phyloP scores from a whole-genome alignment of 805 yeast species.

The Candida awuae region DNA sequence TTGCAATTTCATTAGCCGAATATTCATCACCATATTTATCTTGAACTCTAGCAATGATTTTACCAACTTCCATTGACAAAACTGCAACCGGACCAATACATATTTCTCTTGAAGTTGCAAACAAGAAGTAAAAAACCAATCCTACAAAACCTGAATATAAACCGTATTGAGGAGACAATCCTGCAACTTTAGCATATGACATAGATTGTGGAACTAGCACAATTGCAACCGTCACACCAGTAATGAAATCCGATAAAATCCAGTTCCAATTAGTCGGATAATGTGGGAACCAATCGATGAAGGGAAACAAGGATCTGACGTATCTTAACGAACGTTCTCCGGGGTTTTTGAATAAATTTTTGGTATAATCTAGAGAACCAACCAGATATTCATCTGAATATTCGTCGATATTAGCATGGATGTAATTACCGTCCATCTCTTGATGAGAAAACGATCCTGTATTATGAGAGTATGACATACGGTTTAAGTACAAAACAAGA shows the following conservation, averaged over 20 bases:
- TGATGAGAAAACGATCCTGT: not conserved
- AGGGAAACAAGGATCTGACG: constrained; percentile 63
- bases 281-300: constrained; percentile 74
- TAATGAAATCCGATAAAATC: constrained; percentile 76
- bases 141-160: constrained; percentile 89
- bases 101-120: constrained; percentile 93
- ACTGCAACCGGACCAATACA: constrained; percentile 97
- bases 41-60: constrained; percentile 61
- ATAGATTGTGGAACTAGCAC: constrained; percentile 92
- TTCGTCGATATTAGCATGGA: not conserved
- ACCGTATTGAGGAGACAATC: constrained; percentile 75
- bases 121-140: constrained; percentile 77
- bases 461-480: not conserved
- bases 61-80: constrained; percentile 80
- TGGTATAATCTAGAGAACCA: constrained; percentile 22
- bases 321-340: constrained; percentile 37
- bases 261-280: constrained; percentile 59
- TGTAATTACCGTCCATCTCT: not conserved
- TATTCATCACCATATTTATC: constrained; percentile 30
- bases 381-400: constrained; percentile 23
- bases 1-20: constrained; percentile 70
- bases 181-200: constrained; percentile 89
- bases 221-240: constrained; percentile 90
- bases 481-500: too few relatives aligned
- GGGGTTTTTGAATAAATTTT: constrained; percentile 32